Evolutionary conservation across 2,329 filamentous ascomycete species (phyloP).

Genomic region (Cladosporium colombiae): DNA sequence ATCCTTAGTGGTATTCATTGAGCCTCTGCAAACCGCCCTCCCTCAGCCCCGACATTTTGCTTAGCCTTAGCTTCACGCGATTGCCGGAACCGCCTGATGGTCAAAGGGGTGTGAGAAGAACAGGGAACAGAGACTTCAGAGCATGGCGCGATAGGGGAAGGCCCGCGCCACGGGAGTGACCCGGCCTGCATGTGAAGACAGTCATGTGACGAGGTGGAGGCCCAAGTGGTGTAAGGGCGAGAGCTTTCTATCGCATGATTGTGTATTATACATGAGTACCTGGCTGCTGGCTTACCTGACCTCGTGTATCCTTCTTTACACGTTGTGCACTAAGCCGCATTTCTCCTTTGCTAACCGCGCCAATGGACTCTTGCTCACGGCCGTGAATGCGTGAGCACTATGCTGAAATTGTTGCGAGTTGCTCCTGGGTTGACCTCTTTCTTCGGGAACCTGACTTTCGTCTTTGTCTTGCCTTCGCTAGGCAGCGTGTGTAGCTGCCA

Average conservation of each 20-base stretch:
- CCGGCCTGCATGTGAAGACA: slow-evolving; percentile 15
- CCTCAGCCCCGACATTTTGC: neutral
- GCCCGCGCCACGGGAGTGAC: slow-evolving; percentile 19
- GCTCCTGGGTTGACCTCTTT: slow-evolving; percentile 73
- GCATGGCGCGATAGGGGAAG: slow-evolving; percentile 1
- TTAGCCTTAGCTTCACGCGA: neutral
- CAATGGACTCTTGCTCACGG: neutral
- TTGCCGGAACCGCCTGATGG: neutral
- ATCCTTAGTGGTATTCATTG: neutral
- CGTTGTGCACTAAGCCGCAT: neutral
- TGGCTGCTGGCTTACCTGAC: neutral
- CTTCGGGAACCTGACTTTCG: slow-evolving; percentile 60
- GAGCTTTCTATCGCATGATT: neutral
- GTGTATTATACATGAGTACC: slow-evolving; percentile 1
- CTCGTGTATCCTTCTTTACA: neutral
- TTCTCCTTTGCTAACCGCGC: slow-evolving; percentile 13
- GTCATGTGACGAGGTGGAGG: slow-evolving; percentile 8
- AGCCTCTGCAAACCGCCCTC: slow-evolving; percentile 1
- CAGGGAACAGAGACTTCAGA: slow-evolving; percentile 12
- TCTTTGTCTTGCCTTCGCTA: slow-evolving; percentile 29
- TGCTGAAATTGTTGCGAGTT: slow-evolving; percentile 86
- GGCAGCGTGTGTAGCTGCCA: slow-evolving; percentile 59
- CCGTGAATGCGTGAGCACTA: slow-evolving; percentile 58
- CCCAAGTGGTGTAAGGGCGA: slow-evolving; percentile 13
- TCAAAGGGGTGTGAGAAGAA: neutral